Percentiles rank a stretch among this genome's conserved stretches.
Conservation (phyloP, 169 alveolate species). For the Pseudocohnilembus persalinus region DNA sequence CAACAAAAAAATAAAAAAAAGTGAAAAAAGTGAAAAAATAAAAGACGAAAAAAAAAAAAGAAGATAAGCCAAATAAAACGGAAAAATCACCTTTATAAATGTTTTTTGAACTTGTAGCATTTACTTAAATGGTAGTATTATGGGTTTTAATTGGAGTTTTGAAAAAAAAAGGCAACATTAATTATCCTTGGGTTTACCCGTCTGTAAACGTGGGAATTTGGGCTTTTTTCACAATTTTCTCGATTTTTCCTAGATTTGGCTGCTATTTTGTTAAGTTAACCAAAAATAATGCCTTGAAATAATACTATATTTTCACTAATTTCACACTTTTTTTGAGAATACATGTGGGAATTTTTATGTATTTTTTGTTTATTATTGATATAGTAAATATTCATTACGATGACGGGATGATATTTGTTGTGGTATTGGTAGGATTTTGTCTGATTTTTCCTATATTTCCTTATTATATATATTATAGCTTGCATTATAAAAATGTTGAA, state of each 20-base stretch:
- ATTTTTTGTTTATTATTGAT: neutral
- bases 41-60: neutral
- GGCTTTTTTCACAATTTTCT: too few species aligned
- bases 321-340: neutral
- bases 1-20: too few species aligned
- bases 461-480: neutral
- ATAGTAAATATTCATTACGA: neutral
- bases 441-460: neutral
- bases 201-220: neutral
- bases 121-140: neutral
- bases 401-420: neutral
- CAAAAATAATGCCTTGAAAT: neutral
- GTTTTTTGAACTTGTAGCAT: neutral
- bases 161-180: neutral
- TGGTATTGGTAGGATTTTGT: neutral
- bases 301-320: neutral
- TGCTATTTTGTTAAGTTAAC: neutral
- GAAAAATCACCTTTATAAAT: neutral
- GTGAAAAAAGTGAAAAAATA: neutral
- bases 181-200: neutral
- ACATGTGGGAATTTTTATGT: neutral
- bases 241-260: neutral
- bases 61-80: neutral
- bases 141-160: neutral
- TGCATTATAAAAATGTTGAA: neutral